phyloP scores from a whole-genome alignment of 805 yeast species.

The Sugiyamaella marilandica region DNA sequence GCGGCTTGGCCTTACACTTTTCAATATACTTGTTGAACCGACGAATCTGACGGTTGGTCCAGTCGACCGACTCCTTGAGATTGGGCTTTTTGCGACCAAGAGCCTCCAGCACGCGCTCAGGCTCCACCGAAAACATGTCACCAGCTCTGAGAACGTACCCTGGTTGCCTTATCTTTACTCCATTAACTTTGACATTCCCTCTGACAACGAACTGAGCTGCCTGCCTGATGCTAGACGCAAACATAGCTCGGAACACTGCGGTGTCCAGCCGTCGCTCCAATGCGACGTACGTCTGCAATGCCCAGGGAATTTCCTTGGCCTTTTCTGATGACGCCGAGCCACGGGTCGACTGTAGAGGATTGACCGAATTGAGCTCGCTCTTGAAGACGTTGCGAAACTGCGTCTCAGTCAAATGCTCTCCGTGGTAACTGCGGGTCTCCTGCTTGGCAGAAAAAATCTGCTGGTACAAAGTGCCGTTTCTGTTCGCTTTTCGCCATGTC shows the following conservation, averaged over 20 bases:
- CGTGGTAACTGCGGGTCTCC: conserved; percentile 93
- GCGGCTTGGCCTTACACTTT: conserved; percentile 53
- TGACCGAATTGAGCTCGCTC: conserved; percentile 71
- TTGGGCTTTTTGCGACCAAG: conserved; percentile 83
- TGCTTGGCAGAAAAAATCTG: conserved; percentile 89
- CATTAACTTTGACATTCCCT: conserved; percentile 84
- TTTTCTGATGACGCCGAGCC: conserved; percentile 41
- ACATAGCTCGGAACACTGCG: conserved; percentile 86
- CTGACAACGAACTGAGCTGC: conserved; percentile 82
- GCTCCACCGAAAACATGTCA: conserved; percentile 79
- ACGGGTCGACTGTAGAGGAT: conserved; percentile 79
- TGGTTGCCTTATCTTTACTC: conserved; percentile 71
- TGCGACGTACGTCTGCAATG: conserved; percentile 82
- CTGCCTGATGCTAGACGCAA: conserved; percentile 90
- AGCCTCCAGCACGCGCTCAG: conserved; percentile 79
- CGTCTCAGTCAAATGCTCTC: conserved; percentile 83
- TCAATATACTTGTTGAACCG: conserved; percentile 73
- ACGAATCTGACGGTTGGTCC: conserved; percentile 66
- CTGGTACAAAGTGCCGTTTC: conserved; percentile 70
- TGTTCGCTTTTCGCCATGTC: conserved; percentile 57
- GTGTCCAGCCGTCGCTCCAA: conserved; percentile 85
- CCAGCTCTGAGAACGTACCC: conserved; percentile 75
- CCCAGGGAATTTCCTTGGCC: conserved; percentile 59
- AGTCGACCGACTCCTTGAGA: conserved; percentile 56
- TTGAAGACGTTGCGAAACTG: conserved; percentile 72